Base-by-base conservation (phyloP, 208 protist genomes). In the Crithidia sp. region DNA sequence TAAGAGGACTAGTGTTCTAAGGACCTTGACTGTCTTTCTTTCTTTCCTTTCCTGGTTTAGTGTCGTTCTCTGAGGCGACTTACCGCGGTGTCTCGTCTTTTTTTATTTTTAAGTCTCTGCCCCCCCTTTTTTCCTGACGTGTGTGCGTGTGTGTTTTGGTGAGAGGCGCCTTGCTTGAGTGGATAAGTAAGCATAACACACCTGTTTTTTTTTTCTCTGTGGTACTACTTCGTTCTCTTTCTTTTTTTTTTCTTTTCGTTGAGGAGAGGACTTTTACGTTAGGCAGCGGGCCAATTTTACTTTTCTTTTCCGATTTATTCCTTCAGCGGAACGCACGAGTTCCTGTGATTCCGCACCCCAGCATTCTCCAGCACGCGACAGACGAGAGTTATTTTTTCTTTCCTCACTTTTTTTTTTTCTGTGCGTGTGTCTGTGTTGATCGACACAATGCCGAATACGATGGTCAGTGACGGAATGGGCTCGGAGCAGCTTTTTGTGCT, bases 401-500 rank as follows among this genome's bases (percentile, higher is more conserved):
- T 6, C 4, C 41, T 41, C 39, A 19, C 13, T 37, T 63, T 63
- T 37, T 50, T 63, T 63, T 63, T 19, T 45, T 19, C 5, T 55
- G 41, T 67, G 54, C 44, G 36, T 67, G 40, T 44, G 40, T 67
- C 13, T 67, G 2, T 56, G n/a, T 56, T 19, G 36, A 7, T 67
- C 8, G 3, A 40, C n/a, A 13, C 17, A 5, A 70, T 70, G 65
- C 52, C 7, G 10, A 59, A 61, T 43, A 13, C 41, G 16, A 43
- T 70, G 16, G 65, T 52, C 6, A 50, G 41, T 8, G 43, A 61
- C 12, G n/a, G 19, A 3, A 39, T 61, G 37, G 52, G 52, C 4
- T 40, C 65, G 13, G 65, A 70, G 54, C 65, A 70, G 54, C 14
- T 70, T 0, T 60, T 70, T 41, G 65, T 70, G 49, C 55, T 70